Percentiles rank a stretch among this genome's conserved stretches.
These are phyloP conservation scores for Paecilomyces sp. DNA, from an alignment of 2,329 filamentous ascomycete species.

Conservation along the genomic window DNA sequence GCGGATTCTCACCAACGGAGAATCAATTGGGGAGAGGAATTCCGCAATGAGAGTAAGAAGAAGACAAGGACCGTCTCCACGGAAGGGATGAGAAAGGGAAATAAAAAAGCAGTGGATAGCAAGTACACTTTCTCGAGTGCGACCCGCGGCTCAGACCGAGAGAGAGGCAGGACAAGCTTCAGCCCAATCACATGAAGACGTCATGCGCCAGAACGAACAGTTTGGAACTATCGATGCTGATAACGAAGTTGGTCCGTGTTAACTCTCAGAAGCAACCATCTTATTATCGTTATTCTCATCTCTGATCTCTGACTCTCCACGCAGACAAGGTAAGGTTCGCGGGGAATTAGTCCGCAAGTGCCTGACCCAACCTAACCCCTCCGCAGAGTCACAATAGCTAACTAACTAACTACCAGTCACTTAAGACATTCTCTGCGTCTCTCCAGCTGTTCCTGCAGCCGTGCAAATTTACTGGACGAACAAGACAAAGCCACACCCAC, in stretches of 20 bases:
- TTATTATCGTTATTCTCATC: neutral
- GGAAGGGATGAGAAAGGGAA: neutral
- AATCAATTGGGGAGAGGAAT: neutral
- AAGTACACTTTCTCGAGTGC: neutral
- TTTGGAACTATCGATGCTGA: neutral
- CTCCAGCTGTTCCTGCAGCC: neutral
- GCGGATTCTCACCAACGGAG: neutral
- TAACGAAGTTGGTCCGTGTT: too few relatives aligned
- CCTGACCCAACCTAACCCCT: neutral
- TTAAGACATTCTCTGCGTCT: neutral
- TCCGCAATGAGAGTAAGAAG: neutral
- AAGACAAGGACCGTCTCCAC: neutral
- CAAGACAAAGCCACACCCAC: neutral
- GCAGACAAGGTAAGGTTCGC: neutral
- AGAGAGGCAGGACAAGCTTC: neutral
- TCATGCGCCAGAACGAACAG: neutral
- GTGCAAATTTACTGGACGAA: neutral
- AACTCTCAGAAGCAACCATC: neutral
- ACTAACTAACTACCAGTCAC: too few relatives aligned
- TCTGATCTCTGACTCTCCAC: neutral
- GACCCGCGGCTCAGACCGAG: neutral
- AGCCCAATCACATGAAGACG: conserved; percentile 6
- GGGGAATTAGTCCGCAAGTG: neutral
- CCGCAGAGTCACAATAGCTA: neutral
- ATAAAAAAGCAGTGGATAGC: neutral